phyloP scores from a whole-genome alignment of 1,139 yeast genomes.

The Kodamaea anthophila region DNA sequence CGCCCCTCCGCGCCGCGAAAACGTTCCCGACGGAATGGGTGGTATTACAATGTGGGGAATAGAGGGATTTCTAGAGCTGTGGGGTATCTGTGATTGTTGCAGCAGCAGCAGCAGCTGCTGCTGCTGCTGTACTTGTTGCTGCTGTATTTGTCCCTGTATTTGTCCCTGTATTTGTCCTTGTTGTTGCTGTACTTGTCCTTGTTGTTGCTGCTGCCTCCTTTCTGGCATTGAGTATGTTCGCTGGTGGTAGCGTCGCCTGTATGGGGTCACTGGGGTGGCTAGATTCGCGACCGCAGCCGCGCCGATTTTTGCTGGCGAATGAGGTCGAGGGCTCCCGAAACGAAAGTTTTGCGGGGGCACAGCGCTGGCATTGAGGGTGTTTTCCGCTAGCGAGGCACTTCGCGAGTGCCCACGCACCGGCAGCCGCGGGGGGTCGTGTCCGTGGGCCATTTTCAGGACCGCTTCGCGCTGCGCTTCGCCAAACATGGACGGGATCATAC shows the following conservation, averaged over 20 bases:
- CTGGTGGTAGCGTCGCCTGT: slow-evolving; percentile 16
- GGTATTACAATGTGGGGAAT: background rate
- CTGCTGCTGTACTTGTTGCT: background rate
- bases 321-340: slow-evolving; percentile 44
- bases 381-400: slow-evolving; percentile 1
- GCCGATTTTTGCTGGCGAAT: slow-evolving; percentile 68
- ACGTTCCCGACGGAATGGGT: background rate
- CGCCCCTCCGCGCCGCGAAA: slow-evolving; percentile 10
- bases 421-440: background rate
- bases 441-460: slow-evolving; percentile 1
- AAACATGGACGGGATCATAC: slow-evolving; percentile 62
- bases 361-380: slow-evolving; percentile 19
- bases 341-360: slow-evolving; percentile 35
- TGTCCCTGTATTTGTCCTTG: background rate
- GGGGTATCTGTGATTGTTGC: no score
- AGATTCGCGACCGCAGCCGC: slow-evolving; percentile 65
- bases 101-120: background rate
- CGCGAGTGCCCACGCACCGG: background rate
- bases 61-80: no score
- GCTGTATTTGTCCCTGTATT: background rate
- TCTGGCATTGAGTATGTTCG: slow-evolving; percentile 44
- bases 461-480: slow-evolving; percentile 15
- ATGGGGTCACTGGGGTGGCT: slow-evolving; percentile 29
- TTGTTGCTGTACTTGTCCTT: background rate
- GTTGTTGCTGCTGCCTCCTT: background rate